phyloP scores from a whole-genome alignment of 2,329 filamentous ascomycete species.

The Corinectria fuckeliana region DNA sequence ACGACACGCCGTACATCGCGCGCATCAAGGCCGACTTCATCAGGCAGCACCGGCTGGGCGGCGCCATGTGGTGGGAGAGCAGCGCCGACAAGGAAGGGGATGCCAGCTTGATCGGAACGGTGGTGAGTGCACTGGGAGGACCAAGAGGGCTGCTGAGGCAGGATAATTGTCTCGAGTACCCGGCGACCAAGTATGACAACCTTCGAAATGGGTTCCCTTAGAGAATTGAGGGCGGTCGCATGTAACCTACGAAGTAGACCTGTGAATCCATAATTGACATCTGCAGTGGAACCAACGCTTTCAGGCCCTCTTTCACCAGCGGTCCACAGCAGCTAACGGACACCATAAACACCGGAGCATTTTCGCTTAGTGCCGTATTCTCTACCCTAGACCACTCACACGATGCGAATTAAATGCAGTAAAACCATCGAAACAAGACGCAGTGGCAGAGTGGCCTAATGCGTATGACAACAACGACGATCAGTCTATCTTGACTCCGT shows the following conservation, averaged over 20 bases:
- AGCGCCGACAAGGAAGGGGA: conserved; percentile 74
- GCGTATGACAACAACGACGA: not conserved
- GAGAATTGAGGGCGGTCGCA: conserved; percentile 47
- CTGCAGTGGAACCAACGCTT: not conserved
- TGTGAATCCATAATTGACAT: too few relatives aligned
- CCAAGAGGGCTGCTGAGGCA: conserved; percentile 54
- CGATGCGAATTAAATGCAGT: not conserved
- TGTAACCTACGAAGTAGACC: too few relatives aligned
- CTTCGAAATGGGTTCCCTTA: conserved; percentile 63
- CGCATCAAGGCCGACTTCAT: conserved; percentile 76
- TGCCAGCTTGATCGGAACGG: conserved; percentile 71
- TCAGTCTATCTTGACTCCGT: not conserved
- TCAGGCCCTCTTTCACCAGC: not conserved
- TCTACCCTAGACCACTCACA: not conserved
- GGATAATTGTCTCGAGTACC: conserved; percentile 68
- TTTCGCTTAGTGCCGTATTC: not conserved
- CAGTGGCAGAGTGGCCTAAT: not conserved
- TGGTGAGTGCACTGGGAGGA: conserved; percentile 66
- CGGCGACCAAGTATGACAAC: conserved; percentile 74
- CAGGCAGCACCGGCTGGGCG: conserved; percentile 70
- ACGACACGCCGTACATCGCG: conserved; percentile 75
- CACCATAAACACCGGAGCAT: too few relatives aligned
- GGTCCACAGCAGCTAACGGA: too few relatives aligned
- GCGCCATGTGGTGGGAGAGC: conserved; percentile 98
- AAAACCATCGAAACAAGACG: not conserved